These are phyloP conservation scores for Micromonas commoda DNA, from an alignment of 139 green algal species.

Conservation along the genomic window DNA sequence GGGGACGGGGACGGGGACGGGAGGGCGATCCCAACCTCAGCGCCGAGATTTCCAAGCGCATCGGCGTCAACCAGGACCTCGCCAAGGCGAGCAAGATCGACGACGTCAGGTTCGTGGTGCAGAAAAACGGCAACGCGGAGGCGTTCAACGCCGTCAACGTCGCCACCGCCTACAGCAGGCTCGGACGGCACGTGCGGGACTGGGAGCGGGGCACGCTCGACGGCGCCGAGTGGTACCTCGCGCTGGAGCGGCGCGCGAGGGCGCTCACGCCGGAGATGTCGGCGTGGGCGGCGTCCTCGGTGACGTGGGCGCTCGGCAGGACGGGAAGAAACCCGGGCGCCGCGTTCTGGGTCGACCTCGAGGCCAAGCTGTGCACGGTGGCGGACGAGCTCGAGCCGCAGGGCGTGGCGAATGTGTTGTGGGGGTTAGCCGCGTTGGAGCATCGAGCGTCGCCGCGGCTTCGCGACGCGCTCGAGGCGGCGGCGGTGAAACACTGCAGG, in stretches of 20 bases:
- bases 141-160: slow-evolving; percentile 12
- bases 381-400: slow-evolving; percentile 10
- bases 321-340: neutral
- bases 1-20: too few relatives aligned
- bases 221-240: neutral
- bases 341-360: neutral
- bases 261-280: neutral
- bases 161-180: neutral
- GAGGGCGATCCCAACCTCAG: too few relatives aligned
- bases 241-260: neutral
- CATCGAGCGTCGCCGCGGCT: neutral
- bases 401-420: slow-evolving; percentile 6
- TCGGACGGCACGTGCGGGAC: neutral
- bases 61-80: neutral
- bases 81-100: neutral
- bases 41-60: too few relatives aligned
- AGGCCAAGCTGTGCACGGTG: neutral
- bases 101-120: neutral
- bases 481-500: neutral
- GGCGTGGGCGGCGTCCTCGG: neutral
- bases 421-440: slow-evolving; percentile 22
- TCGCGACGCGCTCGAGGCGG: slow-evolving; percentile 4
- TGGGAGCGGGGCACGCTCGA: neutral
- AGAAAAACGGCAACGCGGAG: neutral
- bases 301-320: neutral